phyloP scores from a whole-genome alignment of 2,329 filamentous ascomycete species.

The Penicillium sp. region DNA sequence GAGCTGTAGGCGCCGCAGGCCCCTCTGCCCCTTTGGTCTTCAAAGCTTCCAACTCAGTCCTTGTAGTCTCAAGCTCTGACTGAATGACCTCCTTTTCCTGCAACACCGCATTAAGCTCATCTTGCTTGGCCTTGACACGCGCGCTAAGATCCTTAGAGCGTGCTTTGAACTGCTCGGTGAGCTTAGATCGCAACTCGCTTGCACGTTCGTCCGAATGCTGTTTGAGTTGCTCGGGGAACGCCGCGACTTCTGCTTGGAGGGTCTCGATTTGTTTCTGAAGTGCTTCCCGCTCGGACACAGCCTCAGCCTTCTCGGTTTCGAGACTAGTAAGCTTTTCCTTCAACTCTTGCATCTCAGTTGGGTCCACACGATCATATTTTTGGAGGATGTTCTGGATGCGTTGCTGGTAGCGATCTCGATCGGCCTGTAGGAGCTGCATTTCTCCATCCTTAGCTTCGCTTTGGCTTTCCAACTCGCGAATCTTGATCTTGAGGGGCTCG shows the following conservation, averaged over 20 bases:
- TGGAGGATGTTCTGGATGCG: constrained; percentile 91
- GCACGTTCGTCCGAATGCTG: constrained; percentile 46
- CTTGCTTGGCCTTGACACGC: constrained; percentile 54
- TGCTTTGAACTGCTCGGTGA: constrained; percentile 53
- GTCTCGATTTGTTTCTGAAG: constrained; percentile 49
- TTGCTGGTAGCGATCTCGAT: constrained; percentile 93
- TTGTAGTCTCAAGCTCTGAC: constrained; percentile 60
- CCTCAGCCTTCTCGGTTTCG: constrained; percentile 64
- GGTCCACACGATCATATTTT: constrained; percentile 93
- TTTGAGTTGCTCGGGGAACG: constrained; percentile 48
- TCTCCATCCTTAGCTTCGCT: constrained; percentile 80
- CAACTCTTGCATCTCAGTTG: constrained; percentile 83
- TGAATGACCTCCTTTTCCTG: constrained; percentile 68
- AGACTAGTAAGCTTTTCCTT: constrained; percentile 70
- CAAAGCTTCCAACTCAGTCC: constrained; percentile 53
- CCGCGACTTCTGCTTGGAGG: constrained; percentile 51
- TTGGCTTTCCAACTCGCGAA: constrained; percentile 78
- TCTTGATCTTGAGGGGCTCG: constrained; percentile 74
- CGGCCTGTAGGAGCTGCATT: constrained; percentile 80
- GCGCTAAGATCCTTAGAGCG: constrained; percentile 61
- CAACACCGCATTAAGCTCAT: constrained; percentile 45
- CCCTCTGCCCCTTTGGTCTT: constrained; percentile 53
- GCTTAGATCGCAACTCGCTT: constrained; percentile 47
- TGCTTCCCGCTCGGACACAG: constrained; percentile 59
- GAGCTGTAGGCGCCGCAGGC: constrained; percentile 41